Base-by-base conservation (phyloP, 106 monocot species). In the Ottelia alismoides region DNA sequence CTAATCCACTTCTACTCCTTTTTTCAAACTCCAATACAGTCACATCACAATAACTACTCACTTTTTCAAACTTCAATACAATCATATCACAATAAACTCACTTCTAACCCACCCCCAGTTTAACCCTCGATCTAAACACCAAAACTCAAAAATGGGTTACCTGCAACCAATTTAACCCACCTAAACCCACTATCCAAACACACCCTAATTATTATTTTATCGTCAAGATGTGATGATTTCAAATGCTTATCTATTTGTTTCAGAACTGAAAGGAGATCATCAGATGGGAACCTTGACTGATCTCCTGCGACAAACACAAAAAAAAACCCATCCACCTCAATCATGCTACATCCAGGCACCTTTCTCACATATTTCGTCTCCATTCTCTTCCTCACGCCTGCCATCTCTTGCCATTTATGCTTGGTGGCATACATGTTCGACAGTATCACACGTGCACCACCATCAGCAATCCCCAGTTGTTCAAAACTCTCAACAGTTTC, bases 281-380 rank as follows among this genome's bases (percentile, higher is more conserved):
- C 63, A 51, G 70, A 75, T 17, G 50, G 20, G n/a, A 20, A 12
- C 43, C 78, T 74, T 27, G 84, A 77, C 22, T 53, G 16, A 30
- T 77, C 72, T 51, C 91, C 84, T 14, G 81, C 78, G 0, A 78
- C 72, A 64, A 91, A 91, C 67, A 84, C 91, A 30, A 61, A 70
- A 48, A 68, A 75, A 43, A 62, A 57, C 29, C 84, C 84, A 62
- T 71, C 75, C 43, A 91, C 69, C 70, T 84, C 91, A 11, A 91
- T 65, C 81, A 84, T 64, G 52, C 90, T 91, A 53, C 84, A 84
- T 19, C 91, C 91, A 11, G 91, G 91, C 17, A 84, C 55, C 66
- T 91, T 91, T 59, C 30, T 70, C 56, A 84, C 81, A 22, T 73
- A 55, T 57, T 70, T 85, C 32, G 31, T 64, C 55, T 84, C 91